These are phyloP conservation scores for Capsicum chinense DNA, from an alignment of 257 asterid genomes.

Conservation along the genomic window DNA sequence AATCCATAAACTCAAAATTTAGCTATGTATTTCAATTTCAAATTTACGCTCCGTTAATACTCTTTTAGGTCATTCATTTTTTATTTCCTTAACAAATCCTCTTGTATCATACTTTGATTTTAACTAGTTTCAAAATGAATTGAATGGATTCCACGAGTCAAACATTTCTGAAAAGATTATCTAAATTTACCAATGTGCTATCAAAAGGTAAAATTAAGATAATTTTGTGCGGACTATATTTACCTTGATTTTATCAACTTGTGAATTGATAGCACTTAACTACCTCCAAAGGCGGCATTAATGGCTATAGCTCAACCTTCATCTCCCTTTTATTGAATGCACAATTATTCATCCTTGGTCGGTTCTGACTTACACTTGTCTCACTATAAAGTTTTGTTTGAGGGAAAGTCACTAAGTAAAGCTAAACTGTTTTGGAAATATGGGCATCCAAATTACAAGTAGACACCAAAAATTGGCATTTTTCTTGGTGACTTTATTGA, in stretches of 20 bases:
- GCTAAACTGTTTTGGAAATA: slow-evolving; percentile 20
- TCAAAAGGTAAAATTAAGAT: neutral
- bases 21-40: no score
- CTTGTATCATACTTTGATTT: neutral
- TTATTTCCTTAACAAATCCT: neutral
- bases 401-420: neutral
- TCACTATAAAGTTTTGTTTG: neutral
- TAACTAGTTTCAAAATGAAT: neutral
- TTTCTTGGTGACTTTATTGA: slow-evolving; percentile 36
- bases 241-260: neutral
- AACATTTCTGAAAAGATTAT: neutral
- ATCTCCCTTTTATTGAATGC: slow-evolving; percentile 36
- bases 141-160: neutral
- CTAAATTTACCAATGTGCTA: neutral
- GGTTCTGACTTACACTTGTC: neutral
- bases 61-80: neutral
- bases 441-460: slow-evolving; percentile 30
- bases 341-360: neutral
- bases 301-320: slow-evolving; percentile 51
- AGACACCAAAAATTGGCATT: slow-evolving; percentile 28
- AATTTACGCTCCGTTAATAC: neutral
- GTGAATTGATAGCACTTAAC: slow-evolving; percentile 49
- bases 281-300: slow-evolving; percentile 49
- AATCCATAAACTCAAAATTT: neutral
- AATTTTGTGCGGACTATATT: neutral